phyloP scores from a whole-genome alignment of 495 filamentous ascomycete genomes.

The Penicillium angulare region DNA sequence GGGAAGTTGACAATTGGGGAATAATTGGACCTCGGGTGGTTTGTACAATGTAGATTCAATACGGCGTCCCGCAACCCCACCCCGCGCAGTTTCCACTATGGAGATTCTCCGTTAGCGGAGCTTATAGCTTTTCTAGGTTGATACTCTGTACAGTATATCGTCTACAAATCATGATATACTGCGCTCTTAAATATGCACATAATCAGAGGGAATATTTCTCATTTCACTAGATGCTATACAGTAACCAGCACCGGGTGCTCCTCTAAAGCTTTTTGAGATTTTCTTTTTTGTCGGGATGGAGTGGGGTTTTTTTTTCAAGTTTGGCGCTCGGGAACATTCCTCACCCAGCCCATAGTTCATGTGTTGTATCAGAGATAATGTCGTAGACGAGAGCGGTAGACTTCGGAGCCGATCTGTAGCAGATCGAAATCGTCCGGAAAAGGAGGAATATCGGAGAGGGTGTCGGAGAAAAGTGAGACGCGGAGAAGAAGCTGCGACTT shows the following conservation, averaged over 20 bases:
- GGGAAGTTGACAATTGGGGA: background rate
- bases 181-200: background rate
- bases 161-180: no score
- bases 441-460: background rate
- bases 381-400: background rate
- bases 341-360: background rate
- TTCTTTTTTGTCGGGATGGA: constrained; percentile 7
- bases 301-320: constrained; percentile 7
- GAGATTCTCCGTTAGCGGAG: background rate
- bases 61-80: constrained; percentile 21
- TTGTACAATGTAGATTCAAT: constrained; percentile 10
- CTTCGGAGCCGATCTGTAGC: background rate
- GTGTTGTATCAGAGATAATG: background rate
- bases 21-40: constrained; percentile 18
- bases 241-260: constrained; percentile 28
- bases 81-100: constrained; percentile 16
- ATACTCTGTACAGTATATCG: no score
- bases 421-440: background rate
- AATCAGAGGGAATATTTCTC: constrained; percentile 29
- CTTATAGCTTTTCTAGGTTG: no score
- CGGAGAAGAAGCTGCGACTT: background rate
- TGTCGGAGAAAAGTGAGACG: background rate
- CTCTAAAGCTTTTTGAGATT: constrained; percentile 26
- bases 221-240: constrained; percentile 31
- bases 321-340: background rate